Conservation (phyloP, 768 basidiomycete species). For the Mycena pura region DNA sequence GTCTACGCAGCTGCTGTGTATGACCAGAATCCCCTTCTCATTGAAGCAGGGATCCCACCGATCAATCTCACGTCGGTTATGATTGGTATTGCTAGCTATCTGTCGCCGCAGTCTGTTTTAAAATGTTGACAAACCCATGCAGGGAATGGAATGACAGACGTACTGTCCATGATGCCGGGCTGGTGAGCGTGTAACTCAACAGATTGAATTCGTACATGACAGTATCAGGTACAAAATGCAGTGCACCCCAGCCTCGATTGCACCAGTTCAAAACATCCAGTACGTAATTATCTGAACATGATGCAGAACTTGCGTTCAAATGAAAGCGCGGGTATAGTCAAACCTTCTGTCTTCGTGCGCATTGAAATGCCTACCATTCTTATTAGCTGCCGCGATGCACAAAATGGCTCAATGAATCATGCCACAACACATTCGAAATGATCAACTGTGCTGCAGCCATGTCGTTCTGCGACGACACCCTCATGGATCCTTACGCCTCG, state of each 20-base stretch:
- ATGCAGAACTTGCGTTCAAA: conserved; percentile 44
- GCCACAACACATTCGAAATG: conserved; percentile 69
- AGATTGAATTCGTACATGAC: too few relatives aligned
- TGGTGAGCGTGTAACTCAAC: too few relatives aligned
- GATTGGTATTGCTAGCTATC: conserved; percentile 35
- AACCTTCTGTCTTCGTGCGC: conserved; percentile 35
- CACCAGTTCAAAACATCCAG: conserved; percentile 43
- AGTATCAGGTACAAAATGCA: too few relatives aligned
- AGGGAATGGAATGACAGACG: too few relatives aligned
- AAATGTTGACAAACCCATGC: too few relatives aligned
- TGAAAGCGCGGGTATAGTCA: conserved; percentile 48
- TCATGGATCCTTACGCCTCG: too few relatives aligned
- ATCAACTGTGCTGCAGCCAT: conserved; percentile 71
- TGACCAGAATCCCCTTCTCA: conserved; percentile 51
- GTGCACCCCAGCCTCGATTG: conserved; percentile 49
- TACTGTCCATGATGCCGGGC: too few relatives aligned
- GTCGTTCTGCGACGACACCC: conserved; percentile 68
- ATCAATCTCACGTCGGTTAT: conserved; percentile 57
- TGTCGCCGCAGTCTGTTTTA: conserved; percentile 30
- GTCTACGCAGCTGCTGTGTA: conserved; percentile 55
- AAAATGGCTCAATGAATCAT: conserved; percentile 57
- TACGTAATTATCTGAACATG: conserved; percentile 12
- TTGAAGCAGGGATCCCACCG: conserved; percentile 51
- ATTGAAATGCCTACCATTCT: too few relatives aligned
- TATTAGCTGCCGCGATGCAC: conserved; percentile 64